Base-by-base conservation (phyloP, 495 filamentous ascomycete genomes). In the Aspergillus leporis region DNA sequence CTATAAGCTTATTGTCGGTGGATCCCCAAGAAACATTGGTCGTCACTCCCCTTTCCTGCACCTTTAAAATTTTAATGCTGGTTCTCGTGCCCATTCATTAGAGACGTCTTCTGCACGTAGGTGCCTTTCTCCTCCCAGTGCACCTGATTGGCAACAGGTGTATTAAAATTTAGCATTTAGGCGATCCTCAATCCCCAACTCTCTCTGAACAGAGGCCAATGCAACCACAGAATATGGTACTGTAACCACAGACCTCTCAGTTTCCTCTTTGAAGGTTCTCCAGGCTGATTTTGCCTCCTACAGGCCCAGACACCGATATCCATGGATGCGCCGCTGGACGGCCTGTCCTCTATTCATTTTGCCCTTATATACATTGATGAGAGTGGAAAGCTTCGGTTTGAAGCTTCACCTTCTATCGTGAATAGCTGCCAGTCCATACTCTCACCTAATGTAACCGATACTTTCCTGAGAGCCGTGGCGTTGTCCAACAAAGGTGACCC, bases 331-430 rank as follows among this genome's bases (percentile, higher is more conserved):
- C 61, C 62, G 40, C 58, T 59, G 22, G 62, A 67, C 22, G 67
- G 62, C 13, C 14, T 41, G 14, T 52, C 56, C 4, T 73, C 59
- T 53, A 59, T 67, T 4, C 74, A 77, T 50, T 77, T 70, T 62
- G 74, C 74, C 41, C 60, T 77, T 13, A 74, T 77, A 41, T 77
- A 77, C 43, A 66, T 77, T 41, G 71, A 75, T 51, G 59, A 67
- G 31, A 55, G 62, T 47, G 74, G 73, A 8, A 73, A 74, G 47
- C 65, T 77, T 10, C 68, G 71, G 19, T 70, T 74, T 30, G 66
- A 72, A 56, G 64, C 73, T 5, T 77, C 74, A 12, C 65, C 60
- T 0, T 77, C 74, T 12, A 65, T 77, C 19, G 68, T 66, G 2
- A 60, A 68, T 23, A 71, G 65, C 43, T 68, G 64, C 14, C 68